A percentile compares a stretch with the other conserved stretches of the same genome.
phyloP scores from a whole-genome alignment of 2,329 filamentous ascomycete genomes.

The Venturia nashicola region DNA sequence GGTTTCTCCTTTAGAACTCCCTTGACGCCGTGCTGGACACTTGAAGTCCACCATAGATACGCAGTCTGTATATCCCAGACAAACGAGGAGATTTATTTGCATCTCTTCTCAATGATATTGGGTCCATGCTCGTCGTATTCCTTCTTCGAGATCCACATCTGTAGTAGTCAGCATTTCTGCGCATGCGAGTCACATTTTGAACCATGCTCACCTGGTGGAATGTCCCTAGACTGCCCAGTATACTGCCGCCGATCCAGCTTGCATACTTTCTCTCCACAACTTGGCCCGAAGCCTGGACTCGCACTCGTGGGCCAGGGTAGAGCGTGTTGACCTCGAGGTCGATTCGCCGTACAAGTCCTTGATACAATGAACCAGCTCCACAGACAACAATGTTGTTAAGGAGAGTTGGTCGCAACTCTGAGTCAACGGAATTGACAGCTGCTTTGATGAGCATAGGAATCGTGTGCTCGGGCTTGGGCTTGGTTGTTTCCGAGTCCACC shows the following conservation, averaged over 20 bases:
- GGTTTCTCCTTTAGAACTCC: neutral
- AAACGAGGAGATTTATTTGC: conserved; percentile 47
- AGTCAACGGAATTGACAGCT: conserved; percentile 68
- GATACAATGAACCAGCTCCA: conserved; percentile 73
- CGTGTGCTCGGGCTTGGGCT: conserved; percentile 60
- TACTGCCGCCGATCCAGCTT: conserved; percentile 93
- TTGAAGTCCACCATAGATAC: neutral
- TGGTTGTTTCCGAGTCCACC: conserved; percentile 33
- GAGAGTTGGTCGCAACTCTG: conserved; percentile 73
- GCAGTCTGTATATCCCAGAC: neutral
- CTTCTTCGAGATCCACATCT: conserved; percentile 94
- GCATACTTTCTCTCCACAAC: conserved; percentile 84
- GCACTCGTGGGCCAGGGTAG: conserved; percentile 77
- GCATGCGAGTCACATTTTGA: neutral
- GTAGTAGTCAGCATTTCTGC: neutral
- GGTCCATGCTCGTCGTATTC: conserved; percentile 94
- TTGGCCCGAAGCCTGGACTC: conserved; percentile 76
- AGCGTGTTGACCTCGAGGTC: conserved; percentile 70
- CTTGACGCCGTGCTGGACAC: neutral
- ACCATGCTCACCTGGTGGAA: conserved; percentile 59
- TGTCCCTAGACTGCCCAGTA: conserved; percentile 85
- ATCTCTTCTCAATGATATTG: conserved; percentile 87
- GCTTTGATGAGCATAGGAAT: conserved; percentile 72
- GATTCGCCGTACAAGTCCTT: conserved; percentile 83
- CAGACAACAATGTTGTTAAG: conserved; percentile 88